Base-by-base conservation (phyloP, 192 early-diverging fungal genomes). In the Coemansia sp. region DNA sequence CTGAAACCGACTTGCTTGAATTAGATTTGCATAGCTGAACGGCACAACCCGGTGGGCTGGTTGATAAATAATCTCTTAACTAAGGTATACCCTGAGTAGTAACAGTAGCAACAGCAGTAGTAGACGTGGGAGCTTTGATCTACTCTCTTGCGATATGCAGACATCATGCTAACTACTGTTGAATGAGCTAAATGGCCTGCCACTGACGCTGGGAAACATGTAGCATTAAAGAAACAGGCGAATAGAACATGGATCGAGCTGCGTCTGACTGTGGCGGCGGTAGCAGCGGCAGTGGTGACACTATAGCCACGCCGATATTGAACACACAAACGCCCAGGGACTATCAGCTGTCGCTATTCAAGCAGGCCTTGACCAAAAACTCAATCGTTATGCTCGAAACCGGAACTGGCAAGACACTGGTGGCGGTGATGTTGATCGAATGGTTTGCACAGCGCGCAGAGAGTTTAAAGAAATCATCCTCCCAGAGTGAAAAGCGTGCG, bases 401-500 rank as follows among this genome's bases (percentile, higher is more conserved):
- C 0, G 96, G 96, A 8, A 89, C 88, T 14, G 96, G 96, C 19
- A 97, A 98, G 68, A 98, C 96, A 10, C 77, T 98, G 1, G 89
- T 95, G 19, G 86, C 94, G 2, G 87, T 90, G 54, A 81, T 96
- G 85, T 82, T 98, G 21, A 89, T 97, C 49, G 87, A 90, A 69
- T 85, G 94, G 68, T 85, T 91, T 67, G 72, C 78, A 5, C 69
- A 72, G 48, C 73, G 69, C 19, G 62, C 65, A 18, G 19, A 26
- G 5, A 48, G 16, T 3, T 38, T 21, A 1, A 23, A 38, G 28
- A 28, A 59, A n/a, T 48, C 44, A 9, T 22, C 53, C 18, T 22
- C 44, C 5, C 18, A 49, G 51, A 41, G 49, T 4, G 19, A 6
- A 14, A 14, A 27, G 3, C 10, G 22, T 27, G 48, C 8, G 19